Conservation (phyloP, 768 basidiomycete species). For the Cystofilobasidium ferigula region DNA sequence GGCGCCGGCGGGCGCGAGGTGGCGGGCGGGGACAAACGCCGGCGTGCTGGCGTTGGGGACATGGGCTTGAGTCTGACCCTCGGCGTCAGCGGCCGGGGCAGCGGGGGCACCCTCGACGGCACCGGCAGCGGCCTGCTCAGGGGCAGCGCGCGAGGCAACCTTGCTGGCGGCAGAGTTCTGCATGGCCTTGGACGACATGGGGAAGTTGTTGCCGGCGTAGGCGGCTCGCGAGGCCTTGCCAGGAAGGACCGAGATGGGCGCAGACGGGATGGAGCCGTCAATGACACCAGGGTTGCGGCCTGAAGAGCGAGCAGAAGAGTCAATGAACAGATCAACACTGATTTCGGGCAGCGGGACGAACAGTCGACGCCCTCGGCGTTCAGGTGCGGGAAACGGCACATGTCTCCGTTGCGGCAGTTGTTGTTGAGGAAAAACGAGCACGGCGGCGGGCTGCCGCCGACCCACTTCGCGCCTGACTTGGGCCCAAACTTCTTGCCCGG, state of each 20-base stretch:
- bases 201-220: constrained; percentile 1
- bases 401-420: constrained; percentile 28
- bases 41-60: constrained; percentile 9
- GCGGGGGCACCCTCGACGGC: constrained; percentile 2
- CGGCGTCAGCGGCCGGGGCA: background rate
- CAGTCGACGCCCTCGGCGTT: constrained; percentile 37
- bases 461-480: constrained; percentile 16
- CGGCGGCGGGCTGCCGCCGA: constrained; percentile 18
- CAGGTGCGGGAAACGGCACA: constrained; percentile 40
- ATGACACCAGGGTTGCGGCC: constrained; percentile 39
- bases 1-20: background rate
- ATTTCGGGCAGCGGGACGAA: constrained; percentile 22
- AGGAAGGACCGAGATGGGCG: constrained; percentile 28
- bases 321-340: background rate
- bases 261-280: constrained; percentile 34
- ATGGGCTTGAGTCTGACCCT: background rate
- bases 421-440: constrained; percentile 19
- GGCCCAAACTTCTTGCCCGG: constrained; percentile 20
- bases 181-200: constrained; percentile 8
- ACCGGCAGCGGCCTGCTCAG: background rate
- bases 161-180: constrained; percentile 5
- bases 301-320: background rate
- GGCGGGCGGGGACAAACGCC: constrained; percentile 12
- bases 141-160: background rate
- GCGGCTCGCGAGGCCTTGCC: constrained; percentile 16